Percentiles rank a stretch among this genome's conserved stretches.
These are phyloP conservation scores for Quercus cerris DNA, from an alignment of 306 rosid species.

Conservation along the genomic window DNA sequence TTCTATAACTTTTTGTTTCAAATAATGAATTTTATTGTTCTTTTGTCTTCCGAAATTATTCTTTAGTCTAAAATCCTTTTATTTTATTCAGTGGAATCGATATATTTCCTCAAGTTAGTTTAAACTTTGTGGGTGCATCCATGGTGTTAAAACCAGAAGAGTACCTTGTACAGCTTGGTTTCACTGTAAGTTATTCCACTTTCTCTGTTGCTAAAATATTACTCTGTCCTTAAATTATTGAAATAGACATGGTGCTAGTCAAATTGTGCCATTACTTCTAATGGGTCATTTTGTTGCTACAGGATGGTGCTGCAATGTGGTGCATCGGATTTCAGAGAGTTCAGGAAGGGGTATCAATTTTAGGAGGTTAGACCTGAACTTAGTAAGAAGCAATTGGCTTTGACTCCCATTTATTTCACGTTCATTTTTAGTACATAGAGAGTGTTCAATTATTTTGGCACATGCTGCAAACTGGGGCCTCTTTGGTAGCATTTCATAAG, in stretches of 20 bases:
- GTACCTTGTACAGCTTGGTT: constrained; percentile 63
- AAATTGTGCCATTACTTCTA: constrained; percentile 12
- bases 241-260: constrained; percentile 13
- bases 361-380: constrained; percentile 71
- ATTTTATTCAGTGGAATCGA: constrained; percentile 54
- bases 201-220: constrained; percentile 8
- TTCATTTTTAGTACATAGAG: constrained; percentile 6
- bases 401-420: constrained; percentile 7
- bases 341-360: constrained; percentile 71
- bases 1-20: constrained; percentile 16
- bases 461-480: neutral
- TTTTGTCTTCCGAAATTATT: neutral
- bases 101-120: constrained; percentile 75
- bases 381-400: neutral
- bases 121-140: constrained; percentile 81
- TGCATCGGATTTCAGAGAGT: constrained; percentile 82
- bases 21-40: constrained; percentile 1
- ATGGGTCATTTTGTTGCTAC: constrained; percentile 23
- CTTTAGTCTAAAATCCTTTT: neutral
- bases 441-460: neutral
- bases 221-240: neutral
- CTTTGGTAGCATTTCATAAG: neutral
- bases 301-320: constrained; percentile 79
- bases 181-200: constrained; percentile 47
- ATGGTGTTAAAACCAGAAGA: constrained; percentile 91